A percentile compares a stretch with the other conserved stretches of the same genome.
Conservation (phyloP, 2,329 filamentous ascomycete species). For the Talaromyces sp. region DNA sequence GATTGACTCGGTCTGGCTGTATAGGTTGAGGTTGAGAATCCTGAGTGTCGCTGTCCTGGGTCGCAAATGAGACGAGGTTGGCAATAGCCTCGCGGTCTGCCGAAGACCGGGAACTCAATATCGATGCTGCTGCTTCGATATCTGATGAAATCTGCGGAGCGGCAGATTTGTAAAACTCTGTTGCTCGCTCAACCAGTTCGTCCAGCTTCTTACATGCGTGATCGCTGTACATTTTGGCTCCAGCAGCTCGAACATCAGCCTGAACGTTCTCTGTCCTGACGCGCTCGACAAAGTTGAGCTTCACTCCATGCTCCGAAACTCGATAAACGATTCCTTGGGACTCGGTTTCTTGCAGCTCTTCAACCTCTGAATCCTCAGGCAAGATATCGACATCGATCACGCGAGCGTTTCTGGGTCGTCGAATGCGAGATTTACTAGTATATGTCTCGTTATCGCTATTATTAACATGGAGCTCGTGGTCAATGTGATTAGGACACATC, state of each 20-base stretch:
- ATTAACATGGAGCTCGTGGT: slow-evolving; percentile 58
- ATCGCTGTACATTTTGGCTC: slow-evolving; percentile 19
- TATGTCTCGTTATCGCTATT: slow-evolving; percentile 50
- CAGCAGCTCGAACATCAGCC: slow-evolving; percentile 16
- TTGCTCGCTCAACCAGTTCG: slow-evolving; percentile 21
- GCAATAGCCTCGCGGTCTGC: slow-evolving; percentile 29
- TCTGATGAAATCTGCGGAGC: slow-evolving; percentile 16
- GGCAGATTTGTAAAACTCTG: slow-evolving; percentile 20
- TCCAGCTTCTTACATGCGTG: slow-evolving; percentile 22
- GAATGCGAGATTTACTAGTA: slow-evolving; percentile 31
- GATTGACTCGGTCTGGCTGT: slow-evolving; percentile 19
- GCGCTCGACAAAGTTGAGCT: slow-evolving; percentile 67
- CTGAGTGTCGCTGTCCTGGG: slow-evolving; percentile 11
- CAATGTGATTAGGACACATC: slow-evolving; percentile 83
- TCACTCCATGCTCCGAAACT: slow-evolving; percentile 60
- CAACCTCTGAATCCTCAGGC: slow-evolving; percentile 49
- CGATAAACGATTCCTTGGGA: slow-evolving; percentile 63
- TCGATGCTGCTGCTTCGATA: slow-evolving; percentile 13
- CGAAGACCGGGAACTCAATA: slow-evolving; percentile 22
- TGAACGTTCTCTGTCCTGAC: slow-evolving; percentile 43
- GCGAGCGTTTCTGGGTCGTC: slow-evolving; percentile 42
- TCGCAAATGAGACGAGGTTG: slow-evolving; percentile 28
- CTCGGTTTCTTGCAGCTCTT: slow-evolving; percentile 54
- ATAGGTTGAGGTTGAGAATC: not conserved
- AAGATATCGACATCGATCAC: slow-evolving; percentile 65